Evolutionary conservation across 2,329 filamentous ascomycete species (phyloP), one percentile per base, ranked within the genome.

Genomic region (Aspergillus proliferans): DNA sequence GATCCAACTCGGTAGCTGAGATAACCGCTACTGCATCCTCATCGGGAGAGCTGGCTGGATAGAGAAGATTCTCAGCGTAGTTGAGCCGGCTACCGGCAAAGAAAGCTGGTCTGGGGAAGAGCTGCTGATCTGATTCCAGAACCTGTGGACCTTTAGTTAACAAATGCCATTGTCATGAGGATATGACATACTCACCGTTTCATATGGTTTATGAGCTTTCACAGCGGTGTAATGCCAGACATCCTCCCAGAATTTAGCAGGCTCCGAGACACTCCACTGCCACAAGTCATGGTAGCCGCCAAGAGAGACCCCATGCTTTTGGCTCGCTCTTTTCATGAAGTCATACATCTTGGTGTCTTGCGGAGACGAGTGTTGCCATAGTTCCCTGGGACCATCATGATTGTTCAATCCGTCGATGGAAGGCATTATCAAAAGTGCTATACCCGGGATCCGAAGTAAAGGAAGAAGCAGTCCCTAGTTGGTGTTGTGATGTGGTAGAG

Each of bases 21-120:
- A 96, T 86, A 42, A 95, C 78, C 15, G 91, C 91, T 6, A 81
- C 70, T 4, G 79, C 76, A 42, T 82, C 69, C 45, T 84, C 79
- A 54, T 85, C 60, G 19, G 70, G 71, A 34, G 79, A 73, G 45
- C 76, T 76, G 2, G 74, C 68, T 3, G 92, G 92, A 66, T 85
- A 96, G 3, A 98, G 82, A 47, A 97, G 76, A 67, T 98, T 98
- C 72, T 97, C 88, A 22, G 92, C 91, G 66, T 96, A 97, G 69
- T 97, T 98, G 56, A 97, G 76, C 50, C 76, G 83, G 12, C 87
- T 81, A 8, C 85, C 85, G 49, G 82, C 69, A 67, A 96, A 97
- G 76, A 95, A 97, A 51, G 84, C 75, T 6, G 92, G 91, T 21
- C 89, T 84, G 21, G 92, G 92, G 61, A 90, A 97, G 79, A 97